phyloP scores from a whole-genome alignment of 164 flowering plant genomes.

The Amborella trichopoda region DNA sequence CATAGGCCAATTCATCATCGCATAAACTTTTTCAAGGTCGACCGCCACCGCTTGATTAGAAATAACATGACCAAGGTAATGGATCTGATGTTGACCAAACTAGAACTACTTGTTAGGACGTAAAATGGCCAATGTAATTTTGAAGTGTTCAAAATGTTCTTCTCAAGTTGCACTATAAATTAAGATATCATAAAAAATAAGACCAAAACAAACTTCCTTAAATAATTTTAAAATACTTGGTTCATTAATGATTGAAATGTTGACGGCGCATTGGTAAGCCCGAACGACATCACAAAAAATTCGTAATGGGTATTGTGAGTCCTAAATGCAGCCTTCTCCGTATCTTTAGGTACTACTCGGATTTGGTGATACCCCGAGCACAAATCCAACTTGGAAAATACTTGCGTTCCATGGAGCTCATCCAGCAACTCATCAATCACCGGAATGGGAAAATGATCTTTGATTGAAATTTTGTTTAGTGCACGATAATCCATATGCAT shows the following conservation, averaged over 20 bases:
- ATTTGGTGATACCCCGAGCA: constrained; percentile 1
- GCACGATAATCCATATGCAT: neutral
- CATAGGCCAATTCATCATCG: constrained; percentile 1
- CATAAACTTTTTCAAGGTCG: neutral
- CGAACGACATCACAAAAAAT: neutral
- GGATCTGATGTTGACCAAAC: neutral
- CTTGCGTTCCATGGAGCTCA: neutral
- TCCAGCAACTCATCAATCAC: constrained; percentile 1
- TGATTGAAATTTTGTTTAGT: neutral
- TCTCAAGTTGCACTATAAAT: neutral
- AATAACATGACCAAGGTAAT: neutral
- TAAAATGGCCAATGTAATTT: neutral
- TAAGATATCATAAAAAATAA: constrained; percentile 2
- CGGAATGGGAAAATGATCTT: constrained; percentile 2
- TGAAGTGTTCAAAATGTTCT: neutral
- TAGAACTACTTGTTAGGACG: neutral
- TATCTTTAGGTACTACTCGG: neutral
- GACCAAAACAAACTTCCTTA: neutral
- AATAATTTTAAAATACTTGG: neutral
- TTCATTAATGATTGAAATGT: constrained; percentile 2
- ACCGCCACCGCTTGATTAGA: neutral
- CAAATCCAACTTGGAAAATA: constrained; percentile 3
- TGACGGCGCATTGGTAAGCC: neutral
- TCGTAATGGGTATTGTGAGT: neutral
- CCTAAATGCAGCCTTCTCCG: neutral